These are phyloP conservation scores for Gonium pectorale DNA, from an alignment of 139 green algal species.

Conservation along the genomic window DNA sequence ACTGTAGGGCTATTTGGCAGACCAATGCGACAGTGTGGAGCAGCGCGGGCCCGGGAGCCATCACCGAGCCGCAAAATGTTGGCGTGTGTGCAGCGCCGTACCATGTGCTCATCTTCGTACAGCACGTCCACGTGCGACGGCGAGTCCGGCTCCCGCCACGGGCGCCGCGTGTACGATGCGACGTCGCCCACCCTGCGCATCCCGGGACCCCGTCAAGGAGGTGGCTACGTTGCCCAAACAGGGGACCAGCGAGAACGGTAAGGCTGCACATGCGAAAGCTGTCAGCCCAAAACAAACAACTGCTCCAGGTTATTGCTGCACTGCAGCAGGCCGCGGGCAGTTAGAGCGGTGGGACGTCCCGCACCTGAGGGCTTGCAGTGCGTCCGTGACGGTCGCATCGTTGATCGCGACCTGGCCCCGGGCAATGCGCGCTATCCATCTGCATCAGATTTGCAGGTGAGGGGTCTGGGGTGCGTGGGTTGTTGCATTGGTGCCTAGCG, in stretches of 20 bases:
- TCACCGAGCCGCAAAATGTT: too few species aligned
- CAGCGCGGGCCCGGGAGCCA: too few species aligned
- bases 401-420: constrained; percentile 10
- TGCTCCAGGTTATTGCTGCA: background rate
- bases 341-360: background rate
- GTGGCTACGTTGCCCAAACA: background rate
- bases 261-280: background rate
- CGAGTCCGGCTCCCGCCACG: constrained; percentile 51
- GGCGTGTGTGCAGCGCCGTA: too few species aligned
- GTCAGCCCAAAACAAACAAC: background rate
- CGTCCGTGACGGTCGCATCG: background rate
- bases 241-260: background rate
- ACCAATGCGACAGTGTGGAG: too few species aligned
- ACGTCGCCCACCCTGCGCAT: constrained; percentile 42
- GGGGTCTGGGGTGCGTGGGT: too few species aligned
- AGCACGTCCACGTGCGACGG: constrained; percentile 56
- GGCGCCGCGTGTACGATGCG: constrained; percentile 21
- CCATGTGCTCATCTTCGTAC: constrained; percentile 62
- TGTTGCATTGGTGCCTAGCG: too few species aligned
- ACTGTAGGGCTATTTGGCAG: too few species aligned
- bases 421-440: background rate
- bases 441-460: background rate
- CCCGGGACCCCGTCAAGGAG: background rate
- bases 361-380: background rate
- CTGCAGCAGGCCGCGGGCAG: background rate